Base-by-base conservation (phyloP, 2,329 filamentous ascomycete species). In the Escovopsis sp. region DNA sequence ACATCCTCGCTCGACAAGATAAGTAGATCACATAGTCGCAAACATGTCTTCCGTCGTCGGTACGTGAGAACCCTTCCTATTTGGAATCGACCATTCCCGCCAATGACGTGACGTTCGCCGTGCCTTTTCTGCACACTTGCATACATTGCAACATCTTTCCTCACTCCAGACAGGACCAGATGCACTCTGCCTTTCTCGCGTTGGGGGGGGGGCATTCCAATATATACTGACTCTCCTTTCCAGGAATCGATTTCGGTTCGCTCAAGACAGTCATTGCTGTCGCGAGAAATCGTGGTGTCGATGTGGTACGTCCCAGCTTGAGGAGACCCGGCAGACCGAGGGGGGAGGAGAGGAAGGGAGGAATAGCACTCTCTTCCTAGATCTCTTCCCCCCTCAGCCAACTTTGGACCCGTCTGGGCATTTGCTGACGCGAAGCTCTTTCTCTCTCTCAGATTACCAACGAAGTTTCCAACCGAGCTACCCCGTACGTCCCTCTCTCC, bases 181-280 rank as follows among this genome's bases (percentile, higher is more conserved):
- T 20, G 20, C 20, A 20, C 4, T 20, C 20, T 20, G 6, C 20
- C 20, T 20, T 20, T 20, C 20, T 20, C 20, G 20, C 20, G 20
- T 6, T 20, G 20, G 20, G 4, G 20, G 20, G 20, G 4, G 20
- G 20, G 4, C 20, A 4, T 20, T 20, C 20, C 20, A 20, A 20
- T 20, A 20, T 8, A 44, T 34, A 37, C 41, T 49, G 48, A 57
- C 47, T 27, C 42, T 27, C 43, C 40, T 16, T 29, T 30, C n/a
- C 42, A 76, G 87, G 87, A 67, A 78, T 94, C 66, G 89, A 96
- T 76, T 81, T 96, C 70, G 89, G 89, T 71, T 86, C 86, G 53
- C 79, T 94, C 64, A 94, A 93, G 76, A 94, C 89, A 63, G 88
- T 94, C 60, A 84, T 96, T 67, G 89, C 89, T 63, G 89, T 96